A percentile compares a stretch with the other conserved stretches of the same genome.
Evolutionary conservation across 2,329 filamentous ascomycete species (phyloP).

Genomic region (Stagonosporopsis chrysanthemi): DNA sequence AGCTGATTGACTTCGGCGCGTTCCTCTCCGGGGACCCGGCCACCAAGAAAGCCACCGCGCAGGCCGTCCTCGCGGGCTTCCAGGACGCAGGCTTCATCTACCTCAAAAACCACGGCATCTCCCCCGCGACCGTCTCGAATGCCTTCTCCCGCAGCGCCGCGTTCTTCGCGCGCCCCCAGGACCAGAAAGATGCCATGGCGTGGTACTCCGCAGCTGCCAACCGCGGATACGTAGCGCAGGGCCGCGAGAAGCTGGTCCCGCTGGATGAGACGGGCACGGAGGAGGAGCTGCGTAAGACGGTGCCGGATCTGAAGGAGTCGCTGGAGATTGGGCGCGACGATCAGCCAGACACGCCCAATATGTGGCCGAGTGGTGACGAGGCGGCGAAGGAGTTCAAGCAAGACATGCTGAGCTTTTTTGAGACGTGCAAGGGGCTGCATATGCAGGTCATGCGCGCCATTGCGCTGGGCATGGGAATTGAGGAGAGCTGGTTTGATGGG

Average conservation of each 20-base stretch:
- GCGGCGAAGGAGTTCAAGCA: conserved; percentile 69
- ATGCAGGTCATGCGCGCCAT: conserved; percentile 83
- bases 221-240: conserved; percentile 57
- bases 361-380: conserved; percentile 71
- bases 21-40: conserved; percentile 70
- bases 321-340: conserved; percentile 69
- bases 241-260: conserved; percentile 52
- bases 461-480: conserved; percentile 78
- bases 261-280: conserved; percentile 48
- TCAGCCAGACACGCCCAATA: conserved; percentile 72
- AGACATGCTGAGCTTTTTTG: conserved; percentile 78
- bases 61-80: conserved; percentile 79
- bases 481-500: conserved; percentile 75
- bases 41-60: conserved; percentile 70
- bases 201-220: conserved; percentile 58
- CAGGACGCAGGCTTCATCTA: conserved; percentile 90
- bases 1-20: conserved; percentile 81
- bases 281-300: conserved; percentile 41
- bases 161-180: conserved; percentile 50
- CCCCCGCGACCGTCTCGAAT: conserved; percentile 63
- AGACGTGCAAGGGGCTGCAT: conserved; percentile 77
- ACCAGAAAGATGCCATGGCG: conserved; percentile 49
- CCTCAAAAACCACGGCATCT: conserved; percentile 79
- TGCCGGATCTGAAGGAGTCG: conserved; percentile 62
- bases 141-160: conserved; percentile 63